A percentile compares a stretch with the other conserved stretches of the same genome.
Evolutionary conservation across 179 eudicot genomes (phyloP).

Genomic region (Amaranthus tricolor): DNA sequence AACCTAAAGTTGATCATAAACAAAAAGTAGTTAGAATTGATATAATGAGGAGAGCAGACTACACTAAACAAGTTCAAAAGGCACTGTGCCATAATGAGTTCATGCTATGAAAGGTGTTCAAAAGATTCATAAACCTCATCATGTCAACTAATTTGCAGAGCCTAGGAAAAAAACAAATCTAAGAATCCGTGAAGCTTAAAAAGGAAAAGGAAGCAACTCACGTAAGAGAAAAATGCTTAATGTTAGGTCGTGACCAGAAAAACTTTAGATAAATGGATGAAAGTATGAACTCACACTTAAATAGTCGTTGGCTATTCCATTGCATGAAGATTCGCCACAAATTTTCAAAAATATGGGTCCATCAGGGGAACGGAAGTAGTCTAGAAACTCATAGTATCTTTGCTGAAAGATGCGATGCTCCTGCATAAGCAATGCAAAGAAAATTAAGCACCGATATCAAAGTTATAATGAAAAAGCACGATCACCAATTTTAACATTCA

Average conservation of each 20-base stretch:
- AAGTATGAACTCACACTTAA: slow-evolving; percentile 50
- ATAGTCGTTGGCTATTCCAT: slow-evolving; percentile 80
- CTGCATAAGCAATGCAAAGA: slow-evolving; percentile 39
- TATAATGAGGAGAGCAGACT: background rate
- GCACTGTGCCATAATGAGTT: background rate
- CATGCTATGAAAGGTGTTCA: background rate
- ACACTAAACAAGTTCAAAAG: background rate
- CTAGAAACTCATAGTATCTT: slow-evolving; percentile 82
- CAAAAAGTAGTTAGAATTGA: background rate
- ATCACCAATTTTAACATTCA: background rate
- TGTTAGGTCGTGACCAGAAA: background rate
- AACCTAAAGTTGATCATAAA: slow-evolving; percentile 43
- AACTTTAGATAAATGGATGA: background rate
- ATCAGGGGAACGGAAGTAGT: slow-evolving; percentile 64
- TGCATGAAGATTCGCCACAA: slow-evolving; percentile 85
- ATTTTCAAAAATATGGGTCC: slow-evolving; percentile 88
- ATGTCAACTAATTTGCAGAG: background rate
- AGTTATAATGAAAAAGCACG: background rate
- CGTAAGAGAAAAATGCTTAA: slow-evolving; percentile 6
- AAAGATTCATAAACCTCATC: too few relatives aligned
- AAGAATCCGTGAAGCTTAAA: background rate
- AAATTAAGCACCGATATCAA: background rate
- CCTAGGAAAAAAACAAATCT: background rate
- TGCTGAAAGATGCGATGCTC: slow-evolving; percentile 80
- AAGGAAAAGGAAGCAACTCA: background rate